Evolutionary conservation across 2,329 filamentous ascomycete genomes (phyloP).

Genomic region (Drechslera avenae): DNA sequence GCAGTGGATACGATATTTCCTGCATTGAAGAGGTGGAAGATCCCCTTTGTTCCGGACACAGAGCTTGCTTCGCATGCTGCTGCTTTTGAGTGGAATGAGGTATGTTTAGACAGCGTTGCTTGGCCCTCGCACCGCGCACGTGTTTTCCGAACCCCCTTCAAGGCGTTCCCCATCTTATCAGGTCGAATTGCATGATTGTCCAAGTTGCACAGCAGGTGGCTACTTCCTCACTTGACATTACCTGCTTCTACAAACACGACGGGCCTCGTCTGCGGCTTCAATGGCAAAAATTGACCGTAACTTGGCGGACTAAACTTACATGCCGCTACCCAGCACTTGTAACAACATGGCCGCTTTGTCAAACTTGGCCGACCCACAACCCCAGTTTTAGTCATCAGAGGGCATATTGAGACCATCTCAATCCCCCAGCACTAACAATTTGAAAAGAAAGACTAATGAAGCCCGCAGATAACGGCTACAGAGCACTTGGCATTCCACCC

Average conservation of each 20-base stretch:
- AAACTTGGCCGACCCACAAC: background rate
- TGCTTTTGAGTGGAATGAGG: constrained; percentile 30
- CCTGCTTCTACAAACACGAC: background rate
- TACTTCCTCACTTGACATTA: background rate
- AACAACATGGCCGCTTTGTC: background rate
- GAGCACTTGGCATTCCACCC: constrained; percentile 38
- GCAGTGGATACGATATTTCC: constrained; percentile 27
- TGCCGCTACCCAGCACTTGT: background rate
- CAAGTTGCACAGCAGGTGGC: constrained; percentile 5
- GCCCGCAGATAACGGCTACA: constrained; percentile 29
- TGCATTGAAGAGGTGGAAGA: constrained; percentile 12
- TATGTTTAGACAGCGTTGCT: constrained; percentile 21
- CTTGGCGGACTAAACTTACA: background rate
- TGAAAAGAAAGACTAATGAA: constrained; percentile 17
- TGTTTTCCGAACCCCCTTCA: constrained; percentile 7
- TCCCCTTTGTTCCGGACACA: constrained; percentile 5
- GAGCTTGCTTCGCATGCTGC: constrained; percentile 5
- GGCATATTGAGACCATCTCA: background rate
- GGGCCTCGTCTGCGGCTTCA: background rate
- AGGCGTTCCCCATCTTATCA: constrained; percentile 10
- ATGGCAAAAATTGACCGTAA: background rate
- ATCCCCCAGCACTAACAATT: background rate
- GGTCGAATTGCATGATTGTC: constrained; percentile 1
- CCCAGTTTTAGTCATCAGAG: background rate
- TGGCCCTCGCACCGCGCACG: constrained; percentile 4